phyloP scores from a whole-genome alignment of 2,329 filamentous ascomycete species.

The Epichloe baconii region DNA sequence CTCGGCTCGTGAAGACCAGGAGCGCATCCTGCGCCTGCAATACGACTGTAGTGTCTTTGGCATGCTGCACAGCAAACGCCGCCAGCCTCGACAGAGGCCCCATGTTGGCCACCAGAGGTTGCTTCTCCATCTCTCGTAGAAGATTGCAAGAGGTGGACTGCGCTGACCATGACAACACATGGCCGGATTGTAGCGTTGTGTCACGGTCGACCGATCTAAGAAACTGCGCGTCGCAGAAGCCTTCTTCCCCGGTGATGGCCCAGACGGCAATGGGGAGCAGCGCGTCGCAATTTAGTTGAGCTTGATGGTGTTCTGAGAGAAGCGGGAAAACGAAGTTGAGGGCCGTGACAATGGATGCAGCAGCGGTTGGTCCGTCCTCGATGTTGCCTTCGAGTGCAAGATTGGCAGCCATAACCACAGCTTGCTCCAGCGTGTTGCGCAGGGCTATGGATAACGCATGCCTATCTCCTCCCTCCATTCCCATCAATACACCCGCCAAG shows the following conservation, averaged over 20 bases:
- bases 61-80: constrained; percentile 48
- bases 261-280: constrained; percentile 58
- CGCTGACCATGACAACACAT: constrained; percentile 48
- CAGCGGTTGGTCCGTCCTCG: constrained; percentile 28
- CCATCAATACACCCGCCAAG: constrained; percentile 65
- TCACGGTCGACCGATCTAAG: constrained; percentile 57
- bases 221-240: constrained; percentile 65
- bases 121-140: constrained; percentile 43
- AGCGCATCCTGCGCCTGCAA: constrained; percentile 47
- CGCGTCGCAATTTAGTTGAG: constrained; percentile 50
- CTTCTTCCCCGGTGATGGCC: constrained; percentile 56
- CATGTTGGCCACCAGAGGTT: constrained; percentile 52
- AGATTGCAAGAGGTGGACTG: constrained; percentile 46
- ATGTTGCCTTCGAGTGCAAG: constrained; percentile 47
- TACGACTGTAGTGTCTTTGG: constrained; percentile 29
- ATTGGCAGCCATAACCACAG: constrained; percentile 62
- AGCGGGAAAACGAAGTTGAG: constrained; percentile 67
- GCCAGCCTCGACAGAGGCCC: constrained; percentile 54
- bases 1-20: constrained; percentile 48
- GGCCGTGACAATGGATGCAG: constrained; percentile 50
- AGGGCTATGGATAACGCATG: constrained; percentile 51
- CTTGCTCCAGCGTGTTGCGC: constrained; percentile 55
- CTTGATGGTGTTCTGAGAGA: constrained; percentile 46
- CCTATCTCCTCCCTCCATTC: constrained; percentile 53
- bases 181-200: constrained; percentile 33